Evolutionary conservation across 495 filamentous ascomycete species (phyloP).

Genomic region (Xylaria castorea): DNA sequence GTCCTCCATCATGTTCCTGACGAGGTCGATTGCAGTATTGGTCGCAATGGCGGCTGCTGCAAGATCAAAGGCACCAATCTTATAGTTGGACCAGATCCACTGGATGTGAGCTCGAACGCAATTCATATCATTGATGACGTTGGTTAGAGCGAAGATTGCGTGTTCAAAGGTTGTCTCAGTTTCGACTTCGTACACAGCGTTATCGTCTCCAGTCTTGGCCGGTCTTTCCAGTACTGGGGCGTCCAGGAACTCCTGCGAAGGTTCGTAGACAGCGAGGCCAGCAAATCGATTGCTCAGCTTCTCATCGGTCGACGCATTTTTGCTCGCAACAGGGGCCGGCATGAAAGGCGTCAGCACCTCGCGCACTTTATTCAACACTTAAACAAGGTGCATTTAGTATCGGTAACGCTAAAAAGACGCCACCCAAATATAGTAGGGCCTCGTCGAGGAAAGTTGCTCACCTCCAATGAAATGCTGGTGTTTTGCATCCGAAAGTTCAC

Average conservation of each 20-base stretch:
- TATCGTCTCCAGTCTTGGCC: slow-evolving; percentile 2
- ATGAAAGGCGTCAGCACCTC: slow-evolving; percentile 41
- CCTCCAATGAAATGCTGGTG: slow-evolving; percentile 47
- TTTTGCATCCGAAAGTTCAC: slow-evolving; percentile 34
- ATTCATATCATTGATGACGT: slow-evolving; percentile 37
- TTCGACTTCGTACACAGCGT: slow-evolving; percentile 46
- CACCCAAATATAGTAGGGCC: background rate
- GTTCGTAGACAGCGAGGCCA: slow-evolving; percentile 43
- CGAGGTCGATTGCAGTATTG: slow-evolving; percentile 52
- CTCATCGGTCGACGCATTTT: background rate
- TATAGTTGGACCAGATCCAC: slow-evolving; percentile 41
- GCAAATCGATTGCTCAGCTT: slow-evolving; percentile 41
- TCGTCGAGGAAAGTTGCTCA: background rate
- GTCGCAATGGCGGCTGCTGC: slow-evolving; percentile 46
- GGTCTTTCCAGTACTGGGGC: slow-evolving; percentile 39
- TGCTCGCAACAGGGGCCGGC: background rate
- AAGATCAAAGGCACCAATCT: slow-evolving; percentile 42
- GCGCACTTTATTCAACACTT: slow-evolving; percentile 37
- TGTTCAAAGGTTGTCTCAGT: slow-evolving; percentile 34
- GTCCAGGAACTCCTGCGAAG: slow-evolving; percentile 45
- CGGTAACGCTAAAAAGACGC: background rate
- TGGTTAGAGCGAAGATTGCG: slow-evolving; percentile 31
- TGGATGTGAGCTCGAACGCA: slow-evolving; percentile 27
- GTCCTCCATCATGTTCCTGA: slow-evolving; percentile 45
- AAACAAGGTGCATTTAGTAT: slow-evolving; percentile 28